Base-by-base conservation (phyloP, 2,329 filamentous ascomycete genomes). In the Sclerotiophoma versabilis region DNA sequence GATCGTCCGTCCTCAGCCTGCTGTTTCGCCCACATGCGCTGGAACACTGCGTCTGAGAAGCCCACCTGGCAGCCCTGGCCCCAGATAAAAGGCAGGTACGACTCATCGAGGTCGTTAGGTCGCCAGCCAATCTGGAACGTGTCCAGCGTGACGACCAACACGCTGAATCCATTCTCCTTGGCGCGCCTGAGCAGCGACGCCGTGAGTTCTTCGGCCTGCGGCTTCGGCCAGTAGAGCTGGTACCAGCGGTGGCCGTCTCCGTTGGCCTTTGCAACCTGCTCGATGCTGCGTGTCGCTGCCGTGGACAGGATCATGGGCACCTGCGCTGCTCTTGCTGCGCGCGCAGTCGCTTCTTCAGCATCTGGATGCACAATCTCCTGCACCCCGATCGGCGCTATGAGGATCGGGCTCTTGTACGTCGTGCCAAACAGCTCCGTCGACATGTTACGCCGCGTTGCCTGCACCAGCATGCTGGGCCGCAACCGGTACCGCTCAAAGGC, bases 161-260 rank as follows among this genome's bases (percentile, higher is more conserved):
- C 87, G 27, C 80, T 81, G 73, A 81, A 92, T 1, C 88, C 88
- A 26, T 78, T 81, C 0, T 75, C 77, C 65, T 84, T 85, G 0
- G 88, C 89, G 0, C 88, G 81, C 1, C 73, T 68, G 4, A 92
- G 78, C 14, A 92, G 75, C 1, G 84, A 88, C 0, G 81, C 76
- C 0, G 88, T 91, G 49, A 91, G 77, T 3, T 87, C 83, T 46
- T 91, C 82, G 49, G 84, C 82, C 17, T 80, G 75, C 0, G 87
- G 86, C 80, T 79, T 76, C 0, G 89, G 88, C 87, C 88, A 91
- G 75, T 92, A 92, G 0, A 92, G 81, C 68, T 92, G 89, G 69
- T 83, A 92, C 87, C 87, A 92, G 10, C 87, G 77, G 26, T 81
- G 78, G 1, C 84, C 84, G 5, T 82, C 74, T 0, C 82, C 82